phyloP scores from a whole-genome alignment of 1,284 basidiomycete species.

The Malassezia furfur region DNA sequence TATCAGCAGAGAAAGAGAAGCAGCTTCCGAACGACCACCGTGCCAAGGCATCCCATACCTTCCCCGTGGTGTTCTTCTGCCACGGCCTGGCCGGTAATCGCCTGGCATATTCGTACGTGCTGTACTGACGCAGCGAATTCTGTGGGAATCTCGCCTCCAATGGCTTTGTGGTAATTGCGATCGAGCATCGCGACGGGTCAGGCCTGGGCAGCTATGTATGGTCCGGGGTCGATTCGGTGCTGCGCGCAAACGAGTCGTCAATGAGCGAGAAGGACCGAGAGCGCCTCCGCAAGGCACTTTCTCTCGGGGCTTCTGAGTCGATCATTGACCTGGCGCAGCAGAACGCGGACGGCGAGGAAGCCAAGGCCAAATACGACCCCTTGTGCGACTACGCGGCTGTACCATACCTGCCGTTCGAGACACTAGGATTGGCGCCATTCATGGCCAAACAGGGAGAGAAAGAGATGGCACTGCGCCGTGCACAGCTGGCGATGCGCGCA shows the following conservation, averaged over 20 bases:
- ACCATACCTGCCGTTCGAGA: constrained; percentile 47
- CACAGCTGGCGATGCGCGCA: constrained; percentile 52
- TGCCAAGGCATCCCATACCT: constrained; percentile 8
- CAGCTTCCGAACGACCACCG: background rate
- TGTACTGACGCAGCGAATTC: constrained; percentile 18
- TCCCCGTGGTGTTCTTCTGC: constrained; percentile 37
- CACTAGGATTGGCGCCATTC: constrained; percentile 45
- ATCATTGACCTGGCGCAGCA: constrained; percentile 43
- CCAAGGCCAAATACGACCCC: background rate
- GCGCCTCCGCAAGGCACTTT: background rate
- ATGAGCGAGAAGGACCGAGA: background rate
- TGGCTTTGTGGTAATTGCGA: constrained; percentile 49
- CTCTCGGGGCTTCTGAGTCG: constrained; percentile 6
- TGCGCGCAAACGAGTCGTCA: background rate
- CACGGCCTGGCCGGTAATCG: constrained; percentile 39
- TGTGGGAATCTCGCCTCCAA: constrained; percentile 35
- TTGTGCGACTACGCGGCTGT: constrained; percentile 10
- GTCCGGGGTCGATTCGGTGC: constrained; percentile 2
- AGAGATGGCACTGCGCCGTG: constrained; percentile 50
- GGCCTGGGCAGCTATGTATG: constrained; percentile 49
- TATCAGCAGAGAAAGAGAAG: background rate
- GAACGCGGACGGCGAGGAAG: background rate
- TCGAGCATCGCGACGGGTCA: constrained; percentile 54
- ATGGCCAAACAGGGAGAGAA: constrained; percentile 30
- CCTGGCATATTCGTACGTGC: constrained; percentile 25